Base-by-base conservation (phyloP, 2,329 filamentous ascomycete species). In the Plenodomus biglobosus region DNA sequence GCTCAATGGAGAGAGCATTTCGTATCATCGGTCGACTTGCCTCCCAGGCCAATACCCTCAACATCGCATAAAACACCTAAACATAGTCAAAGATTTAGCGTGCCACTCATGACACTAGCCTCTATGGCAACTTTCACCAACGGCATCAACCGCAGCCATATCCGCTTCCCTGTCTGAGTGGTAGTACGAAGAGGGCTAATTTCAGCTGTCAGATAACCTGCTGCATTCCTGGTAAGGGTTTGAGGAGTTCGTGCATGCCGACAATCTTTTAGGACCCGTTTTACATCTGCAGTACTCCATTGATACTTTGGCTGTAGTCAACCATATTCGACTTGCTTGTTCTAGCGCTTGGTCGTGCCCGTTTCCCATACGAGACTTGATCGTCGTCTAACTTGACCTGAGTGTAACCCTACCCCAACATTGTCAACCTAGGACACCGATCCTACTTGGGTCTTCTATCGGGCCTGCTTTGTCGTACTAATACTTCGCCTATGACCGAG, bases 401-500 rank as follows among this genome's bases (percentile, higher is more conserved):
- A 15, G 27, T 32, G 27, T 32, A 32, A 32, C 27, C 27, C 13
- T 11, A 32, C 3, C 11, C 27, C 27, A 32, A 32, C 27, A 32
- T 11, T 3, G 15, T 32, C 27, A 11, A 11, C 27, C 27, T 11
- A 32, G 27, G 27, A 32, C 13, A 32, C 27, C 27, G 27, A 42
- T 42, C 16, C 4, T 27, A 8, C 18, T 18, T 20, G 8, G 21
- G 15, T 8, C 36, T 35, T 32, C 30, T 19, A 41, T 38, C 32
- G 27, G 32, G 37, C 38, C 32, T 46, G 20, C 30, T 17, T 45
- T 36, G 22, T 37, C 21, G 21, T 18, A 30, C 24, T 41, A n/a
- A 37, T 41, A 41, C 32, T 38, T 16, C n/a, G n/a, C 40, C 36
- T 42, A 48, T 48, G 35, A 38, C 22, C 15, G 22, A 43, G 2